Evolutionary conservation across 139 green algal genomes (phyloP).

Genomic region (Coccomyxa sp.): DNA sequence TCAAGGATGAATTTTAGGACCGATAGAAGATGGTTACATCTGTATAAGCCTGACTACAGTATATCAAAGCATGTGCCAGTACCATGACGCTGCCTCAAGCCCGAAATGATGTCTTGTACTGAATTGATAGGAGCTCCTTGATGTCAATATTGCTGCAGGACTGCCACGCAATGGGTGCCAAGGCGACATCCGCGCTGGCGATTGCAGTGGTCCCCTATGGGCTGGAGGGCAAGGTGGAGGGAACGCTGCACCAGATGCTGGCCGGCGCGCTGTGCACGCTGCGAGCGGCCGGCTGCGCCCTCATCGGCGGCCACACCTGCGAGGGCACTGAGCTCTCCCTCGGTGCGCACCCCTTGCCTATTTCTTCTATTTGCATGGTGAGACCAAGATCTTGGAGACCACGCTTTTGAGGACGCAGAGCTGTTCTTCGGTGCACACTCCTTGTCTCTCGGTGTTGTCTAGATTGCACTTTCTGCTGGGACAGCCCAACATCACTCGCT

Average conservation of each 20-base stretch:
- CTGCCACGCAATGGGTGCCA: slow-evolving; percentile 81
- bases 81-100: no score
- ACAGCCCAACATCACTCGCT: no score
- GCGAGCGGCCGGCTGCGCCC: slow-evolving; percentile 52
- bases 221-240: slow-evolving; percentile 51
- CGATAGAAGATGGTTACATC: no score
- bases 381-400: not conserved
- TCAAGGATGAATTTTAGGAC: no score
- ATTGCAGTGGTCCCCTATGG: slow-evolving; percentile 67
- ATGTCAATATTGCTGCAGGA: slow-evolving; percentile 36
- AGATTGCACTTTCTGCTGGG: no score
- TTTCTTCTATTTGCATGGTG: not conserved
- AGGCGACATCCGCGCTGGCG: slow-evolving; percentile 67
- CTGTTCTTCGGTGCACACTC: not conserved
- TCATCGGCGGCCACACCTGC: slow-evolving; percentile 80
- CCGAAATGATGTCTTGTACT: no score
- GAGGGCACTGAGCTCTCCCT: slow-evolving; percentile 74
- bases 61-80: no score
- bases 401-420: not conserved
- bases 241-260: slow-evolving; percentile 78
- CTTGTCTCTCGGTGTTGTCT: no score
- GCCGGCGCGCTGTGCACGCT: slow-evolving; percentile 52
- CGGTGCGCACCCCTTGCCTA: slow-evolving; percentile 20
- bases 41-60: no score
- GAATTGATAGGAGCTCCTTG: no score